Conservation (phyloP, 176 grass and related monocot species). For the Oryza coarctata region DNA sequence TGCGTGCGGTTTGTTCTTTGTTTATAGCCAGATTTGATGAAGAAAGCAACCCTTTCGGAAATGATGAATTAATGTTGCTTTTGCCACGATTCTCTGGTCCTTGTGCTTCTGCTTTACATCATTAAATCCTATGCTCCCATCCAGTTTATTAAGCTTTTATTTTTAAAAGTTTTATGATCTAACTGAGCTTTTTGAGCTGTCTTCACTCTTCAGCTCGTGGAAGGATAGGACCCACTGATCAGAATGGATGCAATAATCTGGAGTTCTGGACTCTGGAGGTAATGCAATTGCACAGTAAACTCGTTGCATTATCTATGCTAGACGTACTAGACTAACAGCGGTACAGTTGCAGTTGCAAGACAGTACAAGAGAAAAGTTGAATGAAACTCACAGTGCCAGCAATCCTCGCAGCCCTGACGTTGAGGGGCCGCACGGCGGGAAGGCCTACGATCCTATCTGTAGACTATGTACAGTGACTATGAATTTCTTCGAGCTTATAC, state of each 20-base stretch:
- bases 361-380: background rate
- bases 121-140: background rate
- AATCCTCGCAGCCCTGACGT: background rate
- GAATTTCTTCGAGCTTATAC: too few relatives aligned
- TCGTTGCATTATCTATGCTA: background rate
- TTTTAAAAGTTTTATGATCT: background rate
- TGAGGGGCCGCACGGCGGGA: background rate
- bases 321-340: background rate
- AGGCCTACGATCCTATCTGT: too few relatives aligned
- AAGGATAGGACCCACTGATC: slow-evolving; percentile 6
- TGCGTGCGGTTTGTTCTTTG: slow-evolving; percentile 15
- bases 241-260: background rate
- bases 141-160: slow-evolving; percentile 1
- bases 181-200: background rate
- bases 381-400: background rate
- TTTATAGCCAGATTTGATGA: slow-evolving; percentile 36
- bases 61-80: background rate
- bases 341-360: background rate
- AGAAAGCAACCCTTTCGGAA: slow-evolving; percentile 6
- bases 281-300: background rate
- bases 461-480: too few relatives aligned
- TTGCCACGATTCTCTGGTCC: background rate
- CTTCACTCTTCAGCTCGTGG: background rate
- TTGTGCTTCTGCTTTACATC: background rate
- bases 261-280: background rate